Percentiles rank a stretch among this genome's conserved stretches.
Conservation (phyloP, 2,329 filamentous ascomycete species). For the Alternaria viburni region DNA sequence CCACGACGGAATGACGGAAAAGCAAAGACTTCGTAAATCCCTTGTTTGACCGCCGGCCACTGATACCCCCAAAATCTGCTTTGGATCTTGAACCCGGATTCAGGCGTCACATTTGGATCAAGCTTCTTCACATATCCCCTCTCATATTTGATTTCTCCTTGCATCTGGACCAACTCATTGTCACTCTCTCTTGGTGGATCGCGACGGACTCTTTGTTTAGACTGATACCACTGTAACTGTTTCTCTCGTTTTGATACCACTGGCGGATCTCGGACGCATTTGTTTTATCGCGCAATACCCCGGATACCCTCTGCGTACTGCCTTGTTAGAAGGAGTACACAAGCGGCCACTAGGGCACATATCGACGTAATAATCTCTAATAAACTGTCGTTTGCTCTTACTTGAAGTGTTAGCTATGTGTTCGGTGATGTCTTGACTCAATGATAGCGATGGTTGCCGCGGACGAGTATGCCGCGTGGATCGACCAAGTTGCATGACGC, state of each 20-base stretch:
- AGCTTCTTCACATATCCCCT: constrained; percentile 36
- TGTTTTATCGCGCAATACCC: constrained; percentile 50
- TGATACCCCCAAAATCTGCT: constrained; percentile 40
- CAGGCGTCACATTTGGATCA: constrained; percentile 40
- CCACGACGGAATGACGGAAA: constrained; percentile 54
- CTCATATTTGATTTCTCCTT: constrained; percentile 37
- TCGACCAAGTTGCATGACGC: constrained; percentile 5
- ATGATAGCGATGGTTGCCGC: neutral
- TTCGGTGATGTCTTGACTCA: neutral
- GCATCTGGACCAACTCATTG: constrained; percentile 36
- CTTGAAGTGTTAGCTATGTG: neutral
- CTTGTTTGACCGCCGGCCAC: constrained; percentile 49
- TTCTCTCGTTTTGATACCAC: constrained; percentile 50
- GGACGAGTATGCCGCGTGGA: neutral
- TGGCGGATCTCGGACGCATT: constrained; percentile 23
- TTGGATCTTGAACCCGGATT: constrained; percentile 33
- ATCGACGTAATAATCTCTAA: constrained; percentile 50
- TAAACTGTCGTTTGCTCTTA: constrained; percentile 31
- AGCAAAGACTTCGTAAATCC: constrained; percentile 48
- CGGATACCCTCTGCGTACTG: constrained; percentile 51
- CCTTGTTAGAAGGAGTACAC: constrained; percentile 49
- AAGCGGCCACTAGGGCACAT: constrained; percentile 50
- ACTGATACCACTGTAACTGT: constrained; percentile 53
- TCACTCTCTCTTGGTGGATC: constrained; percentile 38
- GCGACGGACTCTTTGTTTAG: constrained; percentile 47